Evolutionary conservation across 306 rosid genomes (phyloP).

Genomic region (Cicer yamashitae): DNA sequence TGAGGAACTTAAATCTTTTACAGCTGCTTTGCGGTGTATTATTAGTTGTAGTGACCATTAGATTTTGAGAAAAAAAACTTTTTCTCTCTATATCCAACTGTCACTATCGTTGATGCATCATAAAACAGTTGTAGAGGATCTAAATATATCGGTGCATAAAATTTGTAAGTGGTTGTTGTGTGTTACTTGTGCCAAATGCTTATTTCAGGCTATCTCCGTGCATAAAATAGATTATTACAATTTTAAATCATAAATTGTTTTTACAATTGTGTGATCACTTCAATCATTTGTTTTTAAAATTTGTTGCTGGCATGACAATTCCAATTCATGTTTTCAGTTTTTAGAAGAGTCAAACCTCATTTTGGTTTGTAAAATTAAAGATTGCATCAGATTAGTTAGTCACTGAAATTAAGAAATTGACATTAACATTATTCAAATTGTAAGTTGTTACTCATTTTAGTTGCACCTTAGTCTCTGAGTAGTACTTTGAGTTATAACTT

Average conservation of each 20-base stretch:
- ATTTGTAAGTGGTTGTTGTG: neutral
- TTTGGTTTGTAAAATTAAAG: neutral
- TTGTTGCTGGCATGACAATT: neutral
- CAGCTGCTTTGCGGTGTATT: no score
- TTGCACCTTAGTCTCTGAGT: neutral
- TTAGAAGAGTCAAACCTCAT: neutral
- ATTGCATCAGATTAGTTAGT: no score
- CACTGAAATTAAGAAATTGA: neutral
- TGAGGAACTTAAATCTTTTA: neutral
- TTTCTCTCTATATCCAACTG: no score
- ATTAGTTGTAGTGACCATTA: no score
- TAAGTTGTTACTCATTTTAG: neutral
- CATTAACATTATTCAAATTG: neutral
- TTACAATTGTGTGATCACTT: neutral
- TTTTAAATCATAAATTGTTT: slow-evolving; percentile 1
- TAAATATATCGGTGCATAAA: neutral
- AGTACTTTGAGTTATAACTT: neutral
- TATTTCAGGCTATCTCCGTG: neutral
- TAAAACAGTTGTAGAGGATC: no score
- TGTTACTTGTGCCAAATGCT: slow-evolving; percentile 16
- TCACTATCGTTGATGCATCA: no score
- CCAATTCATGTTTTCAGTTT: neutral
- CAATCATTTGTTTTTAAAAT: slow-evolving; percentile 1
- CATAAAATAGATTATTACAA: neutral
- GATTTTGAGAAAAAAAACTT: no score